Base-by-base conservation (phyloP, 805 yeast species). In the Myxozyma vanderwaltii region DNA sequence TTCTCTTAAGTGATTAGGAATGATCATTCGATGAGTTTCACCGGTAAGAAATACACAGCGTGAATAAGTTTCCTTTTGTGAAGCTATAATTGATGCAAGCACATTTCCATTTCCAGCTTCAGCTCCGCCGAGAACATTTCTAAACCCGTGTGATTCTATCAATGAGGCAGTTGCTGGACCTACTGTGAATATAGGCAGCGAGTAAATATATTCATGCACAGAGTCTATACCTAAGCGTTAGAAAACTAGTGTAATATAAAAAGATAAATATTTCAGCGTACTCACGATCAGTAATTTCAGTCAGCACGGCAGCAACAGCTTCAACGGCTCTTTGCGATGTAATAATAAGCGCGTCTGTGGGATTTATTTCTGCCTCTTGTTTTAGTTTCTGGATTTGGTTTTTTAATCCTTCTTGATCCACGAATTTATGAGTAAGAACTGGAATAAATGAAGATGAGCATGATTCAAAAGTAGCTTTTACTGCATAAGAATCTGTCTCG, bases 281-380 rank as follows among this genome's bases (percentile, higher is more conserved):
- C 54, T 29, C 21, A 59, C 58, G 33, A 31, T 44, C 50, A n/a
- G 4, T 86, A 73, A 13, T 81, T 70, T 39, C 76, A 75, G 61
- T 26, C 1, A 72, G 59, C 4, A 66, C 69, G 1, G 44, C 19
- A 29, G 81, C 81, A 12, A 90, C 72, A 4, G 89, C 85, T 66
- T 91, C 97, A 0, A 91, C 96, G 1, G 97, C 96, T 64, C 98
- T 73, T 70, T 92, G 97, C 1, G 96, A 88, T 0, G 98, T 91
- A 3, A 92, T 84, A 8, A 92, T 86, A 38, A 90, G 72, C 0
- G 85, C 81, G 0, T 70, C 68, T 4, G 83, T 77, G 6, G 54
- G 44, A 23, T 45, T 17, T 15, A 29, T 5, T 0, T 69, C 68
- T 4, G 83, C 77, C 1, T 68, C 68, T 4, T 43, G 21, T 13